phyloP scores from a whole-genome alignment of 2,329 filamentous ascomycete species.

The Ophidiomyces ophidiicola region DNA sequence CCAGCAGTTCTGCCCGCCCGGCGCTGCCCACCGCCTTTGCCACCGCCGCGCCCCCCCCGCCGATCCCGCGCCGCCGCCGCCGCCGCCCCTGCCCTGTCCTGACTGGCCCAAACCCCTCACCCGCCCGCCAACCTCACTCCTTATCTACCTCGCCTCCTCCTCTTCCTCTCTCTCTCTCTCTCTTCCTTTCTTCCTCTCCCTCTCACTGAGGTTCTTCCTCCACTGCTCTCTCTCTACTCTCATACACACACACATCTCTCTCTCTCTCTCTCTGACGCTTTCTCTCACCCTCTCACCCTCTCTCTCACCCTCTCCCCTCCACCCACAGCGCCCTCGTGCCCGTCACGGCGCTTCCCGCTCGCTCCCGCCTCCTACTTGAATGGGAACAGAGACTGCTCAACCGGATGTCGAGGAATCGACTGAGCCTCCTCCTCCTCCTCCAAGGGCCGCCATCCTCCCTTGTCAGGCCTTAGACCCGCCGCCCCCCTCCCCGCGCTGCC shows the following conservation, averaged over 20 bases:
- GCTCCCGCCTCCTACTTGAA: slow-evolving; percentile 22
- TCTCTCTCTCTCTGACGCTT: slow-evolving; percentile 2
- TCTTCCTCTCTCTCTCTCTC: too few relatives aligned
- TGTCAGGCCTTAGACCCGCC: slow-evolving; percentile 18
- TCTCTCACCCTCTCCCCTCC: slow-evolving; percentile 1
- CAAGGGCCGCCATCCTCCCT: slow-evolving; percentile 17
- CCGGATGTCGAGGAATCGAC: slow-evolving; percentile 34
- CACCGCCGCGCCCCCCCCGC: too few relatives aligned
- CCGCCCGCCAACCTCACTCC: too few relatives aligned
- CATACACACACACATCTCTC: slow-evolving; percentile 1
- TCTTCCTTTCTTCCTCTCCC: too few relatives aligned
- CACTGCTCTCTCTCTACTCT: too few relatives aligned
- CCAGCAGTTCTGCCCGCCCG: too few relatives aligned
- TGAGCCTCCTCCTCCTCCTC: slow-evolving; percentile 30
- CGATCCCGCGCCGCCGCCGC: too few relatives aligned
- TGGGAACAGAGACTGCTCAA: slow-evolving; percentile 29
- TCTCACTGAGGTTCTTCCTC: too few relatives aligned
- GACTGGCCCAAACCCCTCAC: too few relatives aligned
- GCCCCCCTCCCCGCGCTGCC: slow-evolving; percentile 9
- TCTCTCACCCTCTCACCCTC: not conserved
- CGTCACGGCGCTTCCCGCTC: slow-evolving; percentile 9
- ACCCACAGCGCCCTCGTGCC: slow-evolving; percentile 1
- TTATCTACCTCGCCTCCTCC: too few relatives aligned
- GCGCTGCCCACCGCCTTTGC: too few relatives aligned
- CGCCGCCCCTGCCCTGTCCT: too few relatives aligned